phyloP scores from a whole-genome alignment of 2,329 filamentous ascomycete species.

The Graphiopsis chlorocephala region DNA sequence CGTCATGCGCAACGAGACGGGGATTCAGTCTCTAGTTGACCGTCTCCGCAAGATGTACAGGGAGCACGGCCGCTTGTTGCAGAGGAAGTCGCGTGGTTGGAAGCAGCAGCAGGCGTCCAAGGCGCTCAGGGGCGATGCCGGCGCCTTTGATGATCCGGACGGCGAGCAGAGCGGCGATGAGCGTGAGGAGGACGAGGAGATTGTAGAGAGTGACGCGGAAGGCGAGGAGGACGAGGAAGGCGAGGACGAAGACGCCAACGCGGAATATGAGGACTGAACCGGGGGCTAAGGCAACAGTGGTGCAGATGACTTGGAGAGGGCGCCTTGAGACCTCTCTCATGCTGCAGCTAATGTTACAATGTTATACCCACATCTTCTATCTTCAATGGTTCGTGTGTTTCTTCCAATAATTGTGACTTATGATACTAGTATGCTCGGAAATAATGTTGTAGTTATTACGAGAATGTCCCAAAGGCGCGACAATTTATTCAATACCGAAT shows the following conservation, averaged over 20 bases:
- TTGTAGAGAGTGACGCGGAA: too few species aligned
- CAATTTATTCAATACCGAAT: too few species aligned
- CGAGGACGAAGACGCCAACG: not conserved
- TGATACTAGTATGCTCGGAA: too few species aligned
- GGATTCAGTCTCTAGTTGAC: not conserved
- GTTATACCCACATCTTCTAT: too few species aligned
- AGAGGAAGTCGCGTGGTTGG: not conserved
- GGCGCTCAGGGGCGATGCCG: not conserved
- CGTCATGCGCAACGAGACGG: not conserved
- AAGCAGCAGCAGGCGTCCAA: not conserved
- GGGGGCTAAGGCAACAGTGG: not conserved
- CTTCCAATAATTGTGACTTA: too few species aligned
- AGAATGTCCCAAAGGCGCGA: too few species aligned
- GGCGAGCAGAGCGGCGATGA: not conserved
- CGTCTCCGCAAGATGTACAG: slow-evolving; percentile 8
- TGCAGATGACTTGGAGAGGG: slow-evolving; percentile 2
- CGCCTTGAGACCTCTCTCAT: slow-evolving; percentile 2
- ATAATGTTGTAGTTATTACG: too few species aligned
- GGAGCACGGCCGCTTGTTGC: not conserved
- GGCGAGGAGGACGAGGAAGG: not conserved
- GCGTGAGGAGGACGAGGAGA: not conserved
- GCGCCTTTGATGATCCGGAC: not conserved
- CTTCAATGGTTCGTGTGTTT: too few species aligned
- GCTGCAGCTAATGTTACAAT: not conserved
- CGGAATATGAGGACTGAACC: too few species aligned